Evolutionary conservation across 495 filamentous ascomycete genomes (phyloP).

Genomic region (Pseudevernia furfuracea): DNA sequence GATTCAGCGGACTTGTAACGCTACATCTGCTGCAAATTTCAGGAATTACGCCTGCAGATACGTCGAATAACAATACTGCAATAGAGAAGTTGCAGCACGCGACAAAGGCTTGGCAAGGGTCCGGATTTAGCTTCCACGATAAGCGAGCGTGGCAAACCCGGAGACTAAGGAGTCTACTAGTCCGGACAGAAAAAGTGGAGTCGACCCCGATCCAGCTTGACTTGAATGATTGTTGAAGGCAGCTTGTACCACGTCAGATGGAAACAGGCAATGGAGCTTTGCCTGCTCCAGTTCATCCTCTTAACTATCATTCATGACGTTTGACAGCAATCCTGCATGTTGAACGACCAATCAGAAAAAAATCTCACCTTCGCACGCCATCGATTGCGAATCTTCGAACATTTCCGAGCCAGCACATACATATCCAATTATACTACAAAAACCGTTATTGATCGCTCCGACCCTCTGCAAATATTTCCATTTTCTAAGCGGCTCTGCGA

Average conservation of each 20-base stretch:
- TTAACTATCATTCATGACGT: background rate
- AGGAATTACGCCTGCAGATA: background rate
- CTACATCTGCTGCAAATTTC: background rate
- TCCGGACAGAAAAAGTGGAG: background rate
- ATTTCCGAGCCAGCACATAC: slow-evolving; percentile 8
- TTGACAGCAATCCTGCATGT: background rate
- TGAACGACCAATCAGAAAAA: slow-evolving; percentile 3
- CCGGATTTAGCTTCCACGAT: background rate
- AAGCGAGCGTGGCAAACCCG: no score
- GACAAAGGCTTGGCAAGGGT: background rate
- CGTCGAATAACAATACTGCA: background rate
- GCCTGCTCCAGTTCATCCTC: background rate
- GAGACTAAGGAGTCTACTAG: no score
- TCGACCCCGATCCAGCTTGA: background rate
- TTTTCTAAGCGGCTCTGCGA: background rate
- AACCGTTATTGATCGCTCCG: background rate
- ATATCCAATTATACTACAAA: background rate
- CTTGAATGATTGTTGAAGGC: no score
- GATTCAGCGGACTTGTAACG: no score
- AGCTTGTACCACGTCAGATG: background rate
- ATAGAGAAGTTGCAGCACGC: background rate
- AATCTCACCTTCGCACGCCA: slow-evolving; percentile 24
- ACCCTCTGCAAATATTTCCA: background rate
- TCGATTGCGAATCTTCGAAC: slow-evolving; percentile 24
- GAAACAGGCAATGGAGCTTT: background rate